Percentiles rank a stretch among this genome's conserved stretches.
These are phyloP conservation scores for Myxozyma neglecta DNA, from an alignment of 805 yeast genomes.

Conservation along the genomic window DNA sequence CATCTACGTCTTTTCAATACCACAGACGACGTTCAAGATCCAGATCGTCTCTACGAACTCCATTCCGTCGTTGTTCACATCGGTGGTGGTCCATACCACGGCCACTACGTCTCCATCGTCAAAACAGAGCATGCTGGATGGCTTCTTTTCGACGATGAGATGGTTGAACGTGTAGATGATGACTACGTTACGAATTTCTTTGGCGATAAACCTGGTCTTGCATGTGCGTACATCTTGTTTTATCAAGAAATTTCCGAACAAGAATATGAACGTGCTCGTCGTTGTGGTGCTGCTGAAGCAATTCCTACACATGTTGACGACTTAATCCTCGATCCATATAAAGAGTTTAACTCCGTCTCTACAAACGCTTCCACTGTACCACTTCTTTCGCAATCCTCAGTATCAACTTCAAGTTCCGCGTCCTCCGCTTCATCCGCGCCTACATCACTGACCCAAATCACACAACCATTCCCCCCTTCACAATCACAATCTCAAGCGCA, in stretches of 20 bases:
- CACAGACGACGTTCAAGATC: conserved; percentile 54
- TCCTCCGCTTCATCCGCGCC: background rate
- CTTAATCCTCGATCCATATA: too few species aligned
- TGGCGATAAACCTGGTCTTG: conserved; percentile 84
- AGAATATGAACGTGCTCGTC: conserved; percentile 20
- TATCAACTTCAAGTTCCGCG: conserved; percentile 2
- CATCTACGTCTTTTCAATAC: conserved; percentile 66
- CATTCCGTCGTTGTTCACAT: conserved; percentile 90
- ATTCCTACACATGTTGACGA: conserved; percentile 4
- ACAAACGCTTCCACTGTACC: background rate
- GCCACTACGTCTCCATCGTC: conserved; percentile 88
- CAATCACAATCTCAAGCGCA: background rate
- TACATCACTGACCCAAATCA: background rate
- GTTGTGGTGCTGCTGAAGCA: conserved; percentile 20
- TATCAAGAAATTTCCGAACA: conserved; percentile 48
- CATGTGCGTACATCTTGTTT: conserved; percentile 88
- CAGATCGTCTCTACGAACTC: conserved; percentile 71
- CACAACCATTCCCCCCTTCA: background rate
- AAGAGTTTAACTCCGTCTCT: too few species aligned
- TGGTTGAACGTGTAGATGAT: conserved; percentile 85
- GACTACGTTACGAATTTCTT: conserved; percentile 79
- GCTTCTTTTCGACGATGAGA: conserved; percentile 93
- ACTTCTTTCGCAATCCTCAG: conserved; percentile 10
- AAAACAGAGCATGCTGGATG: conserved; percentile 80
- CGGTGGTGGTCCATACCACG: conserved; percentile 98